phyloP scores from a whole-genome alignment of 177 flowering plant species.

The Vitis hybrid region DNA sequence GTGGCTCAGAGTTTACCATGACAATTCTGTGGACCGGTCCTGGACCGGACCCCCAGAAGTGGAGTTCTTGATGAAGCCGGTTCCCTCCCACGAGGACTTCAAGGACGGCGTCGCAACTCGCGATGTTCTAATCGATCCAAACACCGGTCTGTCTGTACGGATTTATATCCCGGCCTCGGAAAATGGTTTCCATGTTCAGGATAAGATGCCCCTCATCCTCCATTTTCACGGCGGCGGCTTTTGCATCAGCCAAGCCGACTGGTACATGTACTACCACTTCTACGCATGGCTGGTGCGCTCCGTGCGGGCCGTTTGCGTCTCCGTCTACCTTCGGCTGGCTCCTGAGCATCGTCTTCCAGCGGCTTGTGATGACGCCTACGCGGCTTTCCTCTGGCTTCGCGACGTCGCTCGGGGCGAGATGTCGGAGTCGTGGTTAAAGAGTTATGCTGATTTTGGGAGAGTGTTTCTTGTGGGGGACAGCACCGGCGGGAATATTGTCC shows the following conservation, averaged over 20 bases:
- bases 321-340: constrained; percentile 1
- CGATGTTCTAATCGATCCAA: not conserved
- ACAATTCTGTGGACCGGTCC: not conserved
- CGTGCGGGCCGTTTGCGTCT: not conserved
- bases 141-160: not conserved
- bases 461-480: not conserved
- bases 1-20: not conserved
- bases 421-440: not conserved
- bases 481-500: constrained; percentile 1
- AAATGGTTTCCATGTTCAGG: not conserved
- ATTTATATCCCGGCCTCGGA: not conserved
- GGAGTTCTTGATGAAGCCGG: not conserved
- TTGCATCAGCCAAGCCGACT: not conserved
- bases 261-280: not conserved
- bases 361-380: not conserved
- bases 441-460: not conserved
- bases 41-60: not conserved
- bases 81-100: not conserved
- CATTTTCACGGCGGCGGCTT: not conserved
- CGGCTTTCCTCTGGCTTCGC: not conserved
- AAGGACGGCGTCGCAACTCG: not conserved
- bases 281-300: not conserved
- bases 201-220: not conserved
- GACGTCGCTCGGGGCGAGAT: not conserved
- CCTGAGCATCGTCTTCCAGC: not conserved